phyloP scores from a whole-genome alignment of 1,284 basidiomycete genomes.

The Stygiomarasmius scandens region DNA sequence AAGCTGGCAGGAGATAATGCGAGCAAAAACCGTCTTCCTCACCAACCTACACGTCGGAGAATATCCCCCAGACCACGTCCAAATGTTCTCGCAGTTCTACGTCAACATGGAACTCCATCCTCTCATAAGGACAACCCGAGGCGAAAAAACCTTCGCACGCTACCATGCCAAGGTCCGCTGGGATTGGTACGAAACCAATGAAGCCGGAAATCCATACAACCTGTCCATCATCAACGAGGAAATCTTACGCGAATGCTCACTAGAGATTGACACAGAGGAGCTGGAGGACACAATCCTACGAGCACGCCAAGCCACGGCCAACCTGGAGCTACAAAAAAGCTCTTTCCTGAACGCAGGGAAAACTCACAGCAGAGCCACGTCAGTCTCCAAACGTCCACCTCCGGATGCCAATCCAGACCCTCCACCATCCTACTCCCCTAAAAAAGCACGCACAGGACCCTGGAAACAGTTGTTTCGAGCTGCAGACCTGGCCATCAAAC shows the following conservation, averaged over 20 bases:
- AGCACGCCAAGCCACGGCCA: too few species aligned
- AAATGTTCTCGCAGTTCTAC: constrained; percentile 6
- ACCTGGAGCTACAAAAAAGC: too few species aligned
- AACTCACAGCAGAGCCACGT: neutral
- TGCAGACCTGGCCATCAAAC: neutral
- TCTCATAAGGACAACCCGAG: neutral
- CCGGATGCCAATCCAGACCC: neutral
- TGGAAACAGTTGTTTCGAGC: constrained; percentile 8
- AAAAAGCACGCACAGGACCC: neutral
- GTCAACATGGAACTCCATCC: constrained; percentile 6
- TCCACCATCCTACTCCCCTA: neutral
- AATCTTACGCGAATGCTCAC: neutral
- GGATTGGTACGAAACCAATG: constrained; percentile 9
- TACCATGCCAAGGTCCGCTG: constrained; percentile 6
- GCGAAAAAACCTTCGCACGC: neutral
- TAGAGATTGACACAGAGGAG: neutral
- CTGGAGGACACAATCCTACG: neutral
- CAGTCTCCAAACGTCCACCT: neutral
- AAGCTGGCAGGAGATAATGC: neutral
- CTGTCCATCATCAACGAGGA: constrained; percentile 4
- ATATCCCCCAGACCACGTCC: neutral
- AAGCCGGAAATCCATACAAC: constrained; percentile 1
- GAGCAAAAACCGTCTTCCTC: constrained; percentile 5
- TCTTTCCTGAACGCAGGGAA: too few species aligned
- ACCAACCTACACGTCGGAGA: neutral